Evolutionary conservation across 2,329 filamentous ascomycete genomes (phyloP).

Genomic region (Orbilia brochopaga): DNA sequence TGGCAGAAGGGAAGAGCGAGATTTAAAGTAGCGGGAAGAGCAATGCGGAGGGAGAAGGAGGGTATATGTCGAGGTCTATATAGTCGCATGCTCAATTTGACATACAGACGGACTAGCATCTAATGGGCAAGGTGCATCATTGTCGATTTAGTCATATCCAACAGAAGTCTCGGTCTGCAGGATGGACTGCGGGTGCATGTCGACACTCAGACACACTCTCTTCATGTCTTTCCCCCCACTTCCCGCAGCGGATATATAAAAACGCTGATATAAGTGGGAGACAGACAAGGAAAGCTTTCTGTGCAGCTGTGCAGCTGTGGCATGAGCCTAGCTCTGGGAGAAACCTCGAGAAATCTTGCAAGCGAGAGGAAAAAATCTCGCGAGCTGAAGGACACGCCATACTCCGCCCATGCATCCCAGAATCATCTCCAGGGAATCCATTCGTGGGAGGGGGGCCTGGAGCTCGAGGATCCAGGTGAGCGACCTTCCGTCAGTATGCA

Average conservation of each 20-base stretch:
- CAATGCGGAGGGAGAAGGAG: constrained; percentile 46
- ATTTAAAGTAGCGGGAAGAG: constrained; percentile 20
- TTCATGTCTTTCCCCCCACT: background rate
- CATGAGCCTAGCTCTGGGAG: background rate
- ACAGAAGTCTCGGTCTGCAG: constrained; percentile 1
- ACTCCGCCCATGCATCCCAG: constrained; percentile 1
- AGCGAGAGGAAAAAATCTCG: background rate
- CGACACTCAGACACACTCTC: background rate
- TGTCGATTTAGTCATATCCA: constrained; percentile 39
- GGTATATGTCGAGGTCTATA: constrained; percentile 45
- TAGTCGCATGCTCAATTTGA: constrained; percentile 24
- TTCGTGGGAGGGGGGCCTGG: background rate
- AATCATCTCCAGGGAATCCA: background rate
- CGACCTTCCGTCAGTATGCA: background rate
- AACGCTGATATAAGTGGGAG: background rate
- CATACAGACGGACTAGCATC: constrained; percentile 12
- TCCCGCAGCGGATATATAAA: constrained; percentile 4
- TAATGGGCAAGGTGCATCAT: constrained; percentile 18
- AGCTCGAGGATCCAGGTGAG: constrained; percentile 41
- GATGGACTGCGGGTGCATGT: background rate
- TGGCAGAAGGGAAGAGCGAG: constrained; percentile 24
- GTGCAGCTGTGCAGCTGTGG: background rate
- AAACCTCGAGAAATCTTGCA: constrained; percentile 2
- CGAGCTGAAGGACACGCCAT: background rate
- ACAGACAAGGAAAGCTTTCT: too few relatives aligned